Evolutionary conservation across 2,329 filamentous ascomycete genomes (phyloP), one percentile per base, ranked within the genome.

Genomic region (Pseudopithomyces maydicus): DNA sequence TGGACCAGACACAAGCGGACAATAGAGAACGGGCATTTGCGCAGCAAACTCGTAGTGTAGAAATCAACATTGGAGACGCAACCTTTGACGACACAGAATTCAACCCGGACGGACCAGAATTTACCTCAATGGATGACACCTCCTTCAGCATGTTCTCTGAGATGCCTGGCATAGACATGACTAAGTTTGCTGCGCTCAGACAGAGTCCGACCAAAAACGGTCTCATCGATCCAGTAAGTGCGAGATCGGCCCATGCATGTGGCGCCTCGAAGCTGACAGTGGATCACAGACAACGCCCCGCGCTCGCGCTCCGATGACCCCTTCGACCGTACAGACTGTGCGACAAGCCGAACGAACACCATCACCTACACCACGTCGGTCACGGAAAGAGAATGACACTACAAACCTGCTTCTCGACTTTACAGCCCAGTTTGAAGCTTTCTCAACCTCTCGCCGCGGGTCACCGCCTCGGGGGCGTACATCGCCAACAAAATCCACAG

Each of bases 81-180:
- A 58, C 47, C 2, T 56, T 54, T 19, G 62, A 66, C 1, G 59
- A 66, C n/a, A 59, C 59, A 6, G 72, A 75, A 3, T 74, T 70
- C 59, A 70, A 72, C 42, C 69, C 58, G 12, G 73, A 76, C 46
- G 70, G 66, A 1, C 70, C 53, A 32, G 70, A 71, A 5, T 46
- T 66, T 17, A 71, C 61, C 51, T 74, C 55, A 48, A 64, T 81
- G 12, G 89, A 92, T 63, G 88, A 91, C 65, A 90, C 88, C 78
- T 89, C 84, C 32, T 90, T 96, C 73, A 97, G 92, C 79, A 87
- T 85, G 12, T 97, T 97, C 76, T 97, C 94, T 1, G 92, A 91
- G 8, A 86, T 97, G 52, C 92, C 92, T 6, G 81, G 82, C 52
- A 73, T 80, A 17, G 91, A 94, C 67, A 86, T 95, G 86, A 95